Conservation (phyloP, 768 basidiomycete genomes). For the Dacryopinax spathularia region DNA sequence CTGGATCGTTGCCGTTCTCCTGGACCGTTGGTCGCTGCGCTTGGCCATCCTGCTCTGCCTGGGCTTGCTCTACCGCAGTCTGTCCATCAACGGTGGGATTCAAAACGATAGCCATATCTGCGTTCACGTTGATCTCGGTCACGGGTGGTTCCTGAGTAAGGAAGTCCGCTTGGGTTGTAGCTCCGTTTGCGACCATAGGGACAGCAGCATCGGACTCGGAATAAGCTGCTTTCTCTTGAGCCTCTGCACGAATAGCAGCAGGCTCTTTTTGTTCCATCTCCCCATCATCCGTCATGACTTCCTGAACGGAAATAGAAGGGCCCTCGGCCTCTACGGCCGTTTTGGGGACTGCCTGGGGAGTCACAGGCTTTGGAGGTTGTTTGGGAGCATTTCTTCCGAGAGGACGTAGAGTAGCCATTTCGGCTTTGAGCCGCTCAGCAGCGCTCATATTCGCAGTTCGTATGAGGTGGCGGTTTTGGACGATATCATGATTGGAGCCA, state of each 20-base stretch:
- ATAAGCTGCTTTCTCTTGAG: neutral
- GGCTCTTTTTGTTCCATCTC: constrained; percentile 6
- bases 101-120: neutral
- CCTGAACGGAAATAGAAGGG: neutral
- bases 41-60: neutral
- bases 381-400: constrained; percentile 25
- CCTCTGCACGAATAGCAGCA: neutral
- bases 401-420: constrained; percentile 37
- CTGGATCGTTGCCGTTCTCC: neutral
- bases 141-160: neutral
- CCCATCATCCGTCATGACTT: neutral
- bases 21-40: neutral
- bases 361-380: constrained; percentile 11
- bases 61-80: neutral
- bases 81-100: constrained; percentile 6
- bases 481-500: constrained; percentile 80
- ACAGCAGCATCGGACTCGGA: neutral
- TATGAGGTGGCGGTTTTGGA: constrained; percentile 77
- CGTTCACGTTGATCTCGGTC: neutral
- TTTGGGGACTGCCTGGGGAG: constrained; percentile 6
- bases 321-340: constrained; percentile 6
- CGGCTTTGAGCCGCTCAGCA: constrained; percentile 84
- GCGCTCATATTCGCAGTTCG: constrained; percentile 95
- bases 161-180: neutral
- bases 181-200: neutral